Evolutionary conservation across 2,329 filamentous ascomycete species (phyloP).

Genomic region (Cadophora luteo-olivacea): DNA sequence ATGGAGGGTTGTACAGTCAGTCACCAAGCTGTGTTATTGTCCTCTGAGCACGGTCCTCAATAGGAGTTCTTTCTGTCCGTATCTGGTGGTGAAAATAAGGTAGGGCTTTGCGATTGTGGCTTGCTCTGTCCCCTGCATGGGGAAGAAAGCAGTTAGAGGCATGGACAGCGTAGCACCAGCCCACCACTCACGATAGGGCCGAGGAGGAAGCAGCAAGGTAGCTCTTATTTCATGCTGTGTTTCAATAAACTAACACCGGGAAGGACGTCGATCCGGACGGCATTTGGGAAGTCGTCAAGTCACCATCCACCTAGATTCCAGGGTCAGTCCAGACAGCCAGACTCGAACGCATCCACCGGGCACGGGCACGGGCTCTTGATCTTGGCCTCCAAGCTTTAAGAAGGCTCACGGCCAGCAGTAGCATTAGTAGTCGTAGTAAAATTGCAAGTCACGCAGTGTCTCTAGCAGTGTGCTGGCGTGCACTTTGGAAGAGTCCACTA

Average conservation of each 20-base stretch:
- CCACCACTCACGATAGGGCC: slow-evolving; percentile 3
- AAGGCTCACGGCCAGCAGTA: too few relatives aligned
- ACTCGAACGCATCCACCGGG: too few relatives aligned
- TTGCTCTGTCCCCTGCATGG: slow-evolving; percentile 6
- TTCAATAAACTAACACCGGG: slow-evolving; percentile 21
- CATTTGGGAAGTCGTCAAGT: slow-evolving; percentile 18
- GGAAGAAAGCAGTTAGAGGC: slow-evolving; percentile 3
- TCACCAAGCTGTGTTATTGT: not conserved
- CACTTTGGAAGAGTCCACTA: slow-evolving; percentile 1
- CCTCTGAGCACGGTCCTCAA: not conserved
- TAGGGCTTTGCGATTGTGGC: slow-evolving; percentile 31
- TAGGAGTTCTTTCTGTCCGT: not conserved
- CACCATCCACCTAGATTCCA: not conserved
- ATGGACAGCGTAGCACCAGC: not conserved
- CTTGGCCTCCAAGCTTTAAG: too few relatives aligned
- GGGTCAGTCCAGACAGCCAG: too few relatives aligned
- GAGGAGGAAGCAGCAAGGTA: not conserved
- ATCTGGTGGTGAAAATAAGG: slow-evolving; percentile 34
- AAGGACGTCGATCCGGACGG: slow-evolving; percentile 29
- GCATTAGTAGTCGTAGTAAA: too few relatives aligned
- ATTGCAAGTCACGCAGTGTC: slow-evolving; percentile 1
- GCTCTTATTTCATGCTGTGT: slow-evolving; percentile 10
- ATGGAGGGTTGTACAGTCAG: slow-evolving; percentile 4
- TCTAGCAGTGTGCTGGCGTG: not conserved
- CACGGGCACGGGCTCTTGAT: too few relatives aligned